Conservation (phyloP, 805 yeast species). For the Zygotorulaspora sp. region DNA sequence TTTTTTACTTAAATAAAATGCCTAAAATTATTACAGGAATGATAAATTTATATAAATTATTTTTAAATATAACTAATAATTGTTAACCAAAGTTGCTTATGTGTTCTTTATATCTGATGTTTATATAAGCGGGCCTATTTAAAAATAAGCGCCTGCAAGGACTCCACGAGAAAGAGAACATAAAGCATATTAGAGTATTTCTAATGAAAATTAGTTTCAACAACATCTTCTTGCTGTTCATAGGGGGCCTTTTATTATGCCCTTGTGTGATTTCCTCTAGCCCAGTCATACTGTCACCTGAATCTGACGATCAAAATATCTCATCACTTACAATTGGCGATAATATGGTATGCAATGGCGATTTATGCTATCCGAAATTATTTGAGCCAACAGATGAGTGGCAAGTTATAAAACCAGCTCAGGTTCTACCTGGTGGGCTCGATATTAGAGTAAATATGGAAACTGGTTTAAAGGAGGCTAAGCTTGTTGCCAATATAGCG, state of each 20-base stretch:
- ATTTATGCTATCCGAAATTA: slow-evolving; percentile 56
- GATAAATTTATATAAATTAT: background rate
- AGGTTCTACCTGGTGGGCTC: slow-evolving; percentile 68
- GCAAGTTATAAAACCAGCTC: slow-evolving; percentile 67
- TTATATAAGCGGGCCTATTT: background rate
- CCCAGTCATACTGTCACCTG: slow-evolving; percentile 1
- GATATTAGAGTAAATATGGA: slow-evolving; percentile 72
- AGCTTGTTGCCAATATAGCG: slow-evolving; percentile 30
- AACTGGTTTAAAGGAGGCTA: slow-evolving; percentile 69
- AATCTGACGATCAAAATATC: slow-evolving; percentile 2
- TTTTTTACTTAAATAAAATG: no score
- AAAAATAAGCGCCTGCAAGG: no score
- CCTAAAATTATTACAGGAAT: no score
- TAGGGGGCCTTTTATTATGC: background rate
- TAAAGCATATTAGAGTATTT: no score
- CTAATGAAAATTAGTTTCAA: background rate
- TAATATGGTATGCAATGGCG: slow-evolving; percentile 32
- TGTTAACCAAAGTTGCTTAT: background rate
- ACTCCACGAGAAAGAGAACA: no score
- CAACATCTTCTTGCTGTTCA: background rate
- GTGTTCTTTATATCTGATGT: background rate
- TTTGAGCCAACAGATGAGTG: slow-evolving; percentile 67
- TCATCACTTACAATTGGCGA: slow-evolving; percentile 15
- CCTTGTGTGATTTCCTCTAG: background rate
- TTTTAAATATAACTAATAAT: no score